A percentile compares a stretch with the other conserved stretches of the same genome.
Evolutionary conservation across 768 basidiomycete genomes (phyloP).

Genomic region (Trametes cinnabarina): DNA sequence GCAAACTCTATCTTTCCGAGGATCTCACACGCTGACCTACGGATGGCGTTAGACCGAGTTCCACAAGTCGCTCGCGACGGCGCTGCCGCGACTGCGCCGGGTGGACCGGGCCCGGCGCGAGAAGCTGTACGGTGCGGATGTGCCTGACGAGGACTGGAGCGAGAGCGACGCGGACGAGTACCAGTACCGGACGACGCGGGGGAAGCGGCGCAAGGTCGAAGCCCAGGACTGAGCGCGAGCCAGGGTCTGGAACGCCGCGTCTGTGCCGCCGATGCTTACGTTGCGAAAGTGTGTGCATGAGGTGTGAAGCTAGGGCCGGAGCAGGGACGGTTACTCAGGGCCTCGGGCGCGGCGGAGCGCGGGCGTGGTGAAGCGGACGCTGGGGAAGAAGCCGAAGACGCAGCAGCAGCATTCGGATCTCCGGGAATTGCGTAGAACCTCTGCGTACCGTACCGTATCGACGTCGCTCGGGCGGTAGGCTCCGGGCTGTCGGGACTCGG

Average conservation of each 20-base stretch:
- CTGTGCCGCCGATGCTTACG: neutral
- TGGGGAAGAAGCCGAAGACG: neutral
- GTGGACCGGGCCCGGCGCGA: constrained; percentile 52
- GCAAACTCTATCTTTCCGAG: neutral
- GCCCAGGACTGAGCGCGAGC: neutral
- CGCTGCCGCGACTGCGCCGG: constrained; percentile 61
- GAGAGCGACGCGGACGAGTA: constrained; percentile 58
- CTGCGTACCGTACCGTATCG: too few relatives aligned
- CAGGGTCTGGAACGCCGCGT: neutral
- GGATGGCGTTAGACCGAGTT: constrained; percentile 56
- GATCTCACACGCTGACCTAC: neutral
- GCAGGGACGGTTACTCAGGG: neutral
- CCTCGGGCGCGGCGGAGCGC: neutral
- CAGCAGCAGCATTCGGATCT: too few relatives aligned
- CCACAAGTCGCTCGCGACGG: constrained; percentile 55
- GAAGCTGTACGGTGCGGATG: constrained; percentile 41
- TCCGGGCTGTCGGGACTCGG: neutral
- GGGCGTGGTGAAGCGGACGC: neutral
- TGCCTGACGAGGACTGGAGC: constrained; percentile 39
- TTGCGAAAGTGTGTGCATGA: neutral
- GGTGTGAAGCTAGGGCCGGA: neutral
- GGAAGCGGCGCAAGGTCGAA: constrained; percentile 26
- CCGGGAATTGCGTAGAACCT: too few relatives aligned
- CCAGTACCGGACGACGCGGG: constrained; percentile 33
- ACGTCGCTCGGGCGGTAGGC: neutral